A percentile compares a stretch with the other conserved stretches of the same genome.
Conservation (phyloP, 2,329 filamentous ascomycete species). For the Lasiodiplodia citricola region DNA sequence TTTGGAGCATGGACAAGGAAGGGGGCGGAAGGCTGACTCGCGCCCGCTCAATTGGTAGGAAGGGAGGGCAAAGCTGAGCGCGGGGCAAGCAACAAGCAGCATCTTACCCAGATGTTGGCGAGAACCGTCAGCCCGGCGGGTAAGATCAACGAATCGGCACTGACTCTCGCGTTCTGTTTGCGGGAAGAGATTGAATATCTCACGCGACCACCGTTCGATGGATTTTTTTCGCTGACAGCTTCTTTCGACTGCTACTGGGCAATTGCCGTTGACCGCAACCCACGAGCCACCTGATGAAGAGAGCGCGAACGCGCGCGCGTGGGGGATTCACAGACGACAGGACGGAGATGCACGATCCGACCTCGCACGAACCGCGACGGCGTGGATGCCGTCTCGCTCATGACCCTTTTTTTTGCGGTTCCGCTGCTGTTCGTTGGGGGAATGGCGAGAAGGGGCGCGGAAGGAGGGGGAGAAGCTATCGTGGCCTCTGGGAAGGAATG, state of each 20-base stretch:
- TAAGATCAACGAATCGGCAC: too few species aligned
- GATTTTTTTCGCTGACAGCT: background rate
- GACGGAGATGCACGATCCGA: background rate
- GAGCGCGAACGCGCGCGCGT: background rate
- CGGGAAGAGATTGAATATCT: background rate
- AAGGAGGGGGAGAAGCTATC: background rate
- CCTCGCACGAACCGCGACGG: background rate
- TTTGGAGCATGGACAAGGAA: background rate
- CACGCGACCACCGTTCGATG: constrained; percentile 13
- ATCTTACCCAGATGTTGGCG: too few species aligned
- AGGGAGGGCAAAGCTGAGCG: too few species aligned
- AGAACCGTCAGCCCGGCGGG: too few species aligned
- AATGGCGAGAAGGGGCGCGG: too few species aligned
- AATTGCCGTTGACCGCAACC: background rate
- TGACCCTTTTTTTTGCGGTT: background rate
- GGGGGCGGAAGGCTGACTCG: too few species aligned
- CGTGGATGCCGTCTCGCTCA: background rate
- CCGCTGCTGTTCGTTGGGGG: background rate
- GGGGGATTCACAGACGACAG: background rate
- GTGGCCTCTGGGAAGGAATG: background rate
- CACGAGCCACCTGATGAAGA: too few species aligned
- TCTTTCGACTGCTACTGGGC: background rate
- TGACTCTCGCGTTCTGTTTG: background rate
- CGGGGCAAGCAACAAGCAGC: too few species aligned
- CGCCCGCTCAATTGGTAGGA: too few species aligned